phyloP scores from a whole-genome alignment of 2,329 filamentous ascomycete genomes.

The Ambrosiella xylebori region DNA sequence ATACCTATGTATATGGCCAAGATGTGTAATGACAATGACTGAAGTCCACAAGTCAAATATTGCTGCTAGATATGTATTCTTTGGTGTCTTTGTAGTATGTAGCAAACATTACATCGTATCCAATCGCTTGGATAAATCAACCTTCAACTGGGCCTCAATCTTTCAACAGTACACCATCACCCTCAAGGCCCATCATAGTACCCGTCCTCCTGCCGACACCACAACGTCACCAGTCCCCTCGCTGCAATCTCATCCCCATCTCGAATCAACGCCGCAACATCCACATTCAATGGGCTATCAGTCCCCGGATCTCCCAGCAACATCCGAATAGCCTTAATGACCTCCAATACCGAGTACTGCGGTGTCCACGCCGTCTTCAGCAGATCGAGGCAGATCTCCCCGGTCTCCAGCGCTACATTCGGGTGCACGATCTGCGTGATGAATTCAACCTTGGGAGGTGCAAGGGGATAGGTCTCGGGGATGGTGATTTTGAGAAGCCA shows the following conservation, averaged over 20 bases:
- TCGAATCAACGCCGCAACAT: conserved; percentile 54
- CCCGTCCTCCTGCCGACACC: conserved; percentile 27
- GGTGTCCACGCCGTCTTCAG: conserved; percentile 68
- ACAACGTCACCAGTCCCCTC: conserved; percentile 53
- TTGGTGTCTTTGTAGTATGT: too few species aligned
- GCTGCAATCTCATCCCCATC: conserved; percentile 52
- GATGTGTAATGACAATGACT: too few species aligned
- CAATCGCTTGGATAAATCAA: too few species aligned
- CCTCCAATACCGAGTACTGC: conserved; percentile 63
- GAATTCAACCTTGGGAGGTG: conserved; percentile 64
- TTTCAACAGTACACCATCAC: not conserved
- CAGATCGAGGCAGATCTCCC: conserved; percentile 88
- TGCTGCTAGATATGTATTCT: too few species aligned
- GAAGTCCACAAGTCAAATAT: too few species aligned
- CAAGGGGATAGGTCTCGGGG: conserved; percentile 60
- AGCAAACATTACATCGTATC: too few species aligned
- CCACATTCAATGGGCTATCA: conserved; percentile 63
- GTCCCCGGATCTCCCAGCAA: conserved; percentile 49
- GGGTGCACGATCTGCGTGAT: conserved; percentile 72
- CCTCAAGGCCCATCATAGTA: conserved; percentile 13
- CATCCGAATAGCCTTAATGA: conserved; percentile 54
- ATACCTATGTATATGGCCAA: too few species aligned
- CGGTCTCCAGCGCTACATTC: conserved; percentile 53
- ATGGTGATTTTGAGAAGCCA: conserved; percentile 71
- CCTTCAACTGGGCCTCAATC: too few species aligned